A percentile compares a stretch with the other conserved stretches of the same genome.
These are phyloP conservation scores for Linum lewisii DNA, from an alignment of 345 rosid genomes.

Conservation along the genomic window DNA sequence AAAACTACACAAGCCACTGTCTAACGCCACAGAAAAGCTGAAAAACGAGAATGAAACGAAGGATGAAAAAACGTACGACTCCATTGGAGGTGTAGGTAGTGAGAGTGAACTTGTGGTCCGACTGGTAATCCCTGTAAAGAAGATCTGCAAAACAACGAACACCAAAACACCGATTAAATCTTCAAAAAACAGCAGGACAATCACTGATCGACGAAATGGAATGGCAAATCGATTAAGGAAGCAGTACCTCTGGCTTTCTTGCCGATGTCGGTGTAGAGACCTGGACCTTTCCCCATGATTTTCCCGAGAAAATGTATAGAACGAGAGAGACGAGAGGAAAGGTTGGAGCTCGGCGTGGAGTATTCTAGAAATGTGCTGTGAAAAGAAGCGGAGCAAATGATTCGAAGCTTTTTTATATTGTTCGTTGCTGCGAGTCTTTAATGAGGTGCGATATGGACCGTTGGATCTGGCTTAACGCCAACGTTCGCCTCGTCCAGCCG, in stretches of 20 bases:
- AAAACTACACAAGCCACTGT: background rate
- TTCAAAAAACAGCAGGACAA: background rate
- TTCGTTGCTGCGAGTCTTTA: background rate
- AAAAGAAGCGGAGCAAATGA: background rate
- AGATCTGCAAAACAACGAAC: slow-evolving; percentile 41
- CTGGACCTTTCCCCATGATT: slow-evolving; percentile 89
- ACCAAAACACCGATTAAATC: background rate
- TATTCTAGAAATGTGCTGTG: background rate
- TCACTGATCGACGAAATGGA: background rate
- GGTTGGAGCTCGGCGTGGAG: slow-evolving; percentile 1
- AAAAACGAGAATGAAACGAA: background rate
- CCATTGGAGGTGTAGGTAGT: slow-evolving; percentile 69
- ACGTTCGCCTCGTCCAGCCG: slow-evolving; percentile 12
- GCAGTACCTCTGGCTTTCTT: slow-evolving; percentile 79
- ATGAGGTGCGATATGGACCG: slow-evolving; percentile 15
- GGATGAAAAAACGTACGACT: slow-evolving; percentile 43
- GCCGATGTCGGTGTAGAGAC: slow-evolving; percentile 87
- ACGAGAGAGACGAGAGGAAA: background rate
- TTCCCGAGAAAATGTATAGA: slow-evolving; percentile 15
- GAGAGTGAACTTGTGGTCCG: slow-evolving; percentile 83
- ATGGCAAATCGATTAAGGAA: background rate
- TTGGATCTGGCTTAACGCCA: slow-evolving; percentile 14
- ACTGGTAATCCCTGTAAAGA: slow-evolving; percentile 77
- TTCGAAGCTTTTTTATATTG: slow-evolving; percentile 1
- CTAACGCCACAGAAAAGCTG: background rate